Evolutionary conservation across 2,329 filamentous ascomycete genomes (phyloP).

Genomic region (Balansia obtecta): DNA sequence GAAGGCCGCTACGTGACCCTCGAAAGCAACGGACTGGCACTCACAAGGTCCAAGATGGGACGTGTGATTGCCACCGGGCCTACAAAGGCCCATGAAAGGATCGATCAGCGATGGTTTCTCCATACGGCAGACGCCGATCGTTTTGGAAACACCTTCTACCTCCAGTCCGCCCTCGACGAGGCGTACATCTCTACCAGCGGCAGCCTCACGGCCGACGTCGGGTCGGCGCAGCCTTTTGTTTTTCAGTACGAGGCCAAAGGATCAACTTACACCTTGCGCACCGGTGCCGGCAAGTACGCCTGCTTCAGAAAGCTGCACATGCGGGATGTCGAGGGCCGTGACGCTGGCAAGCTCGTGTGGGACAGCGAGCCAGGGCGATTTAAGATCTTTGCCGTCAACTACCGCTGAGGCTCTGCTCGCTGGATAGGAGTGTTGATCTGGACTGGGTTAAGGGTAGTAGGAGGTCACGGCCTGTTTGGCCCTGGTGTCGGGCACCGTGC

Average conservation of each 20-base stretch:
- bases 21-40: conserved; percentile 27
- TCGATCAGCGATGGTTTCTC: conserved; percentile 35
- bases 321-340: not conserved
- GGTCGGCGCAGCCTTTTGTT: not conserved
- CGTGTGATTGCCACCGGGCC: conserved; percentile 6
- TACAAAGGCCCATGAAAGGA: conserved; percentile 20
- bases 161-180: conserved; percentile 14
- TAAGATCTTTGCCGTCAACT: conserved; percentile 2
- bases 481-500: too few relatives aligned
- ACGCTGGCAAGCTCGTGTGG: conserved; percentile 1
- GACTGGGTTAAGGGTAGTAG: too few relatives aligned
- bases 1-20: conserved; percentile 41
- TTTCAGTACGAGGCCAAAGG: conserved; percentile 2
- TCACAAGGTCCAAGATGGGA: conserved; percentile 19
- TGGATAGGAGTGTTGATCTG: too few relatives aligned
- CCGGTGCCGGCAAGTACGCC: not conserved
- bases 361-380: not conserved
- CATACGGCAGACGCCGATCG: conserved; percentile 21
- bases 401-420: not conserved
- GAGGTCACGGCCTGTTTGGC: too few relatives aligned
- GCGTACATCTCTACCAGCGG: conserved; percentile 8
- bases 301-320: not conserved
- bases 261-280: conserved; percentile 2
- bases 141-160: conserved; percentile 11
- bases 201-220: not conserved